Evolutionary conservation across 257 asterid species (phyloP).

Genomic region (Vinca minor): DNA sequence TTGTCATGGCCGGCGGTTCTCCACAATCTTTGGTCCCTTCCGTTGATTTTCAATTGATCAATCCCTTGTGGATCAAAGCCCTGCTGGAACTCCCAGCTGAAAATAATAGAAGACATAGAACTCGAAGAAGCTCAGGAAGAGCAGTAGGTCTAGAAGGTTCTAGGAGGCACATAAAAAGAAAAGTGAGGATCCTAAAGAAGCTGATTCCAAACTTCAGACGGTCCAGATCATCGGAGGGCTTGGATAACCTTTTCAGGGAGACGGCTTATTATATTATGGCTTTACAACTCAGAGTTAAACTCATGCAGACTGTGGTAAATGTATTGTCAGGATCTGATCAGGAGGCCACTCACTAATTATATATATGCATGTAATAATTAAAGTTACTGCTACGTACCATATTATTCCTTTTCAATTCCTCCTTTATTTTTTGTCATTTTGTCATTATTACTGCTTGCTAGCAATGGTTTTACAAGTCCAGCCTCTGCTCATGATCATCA

Average conservation of each 20-base stretch:
- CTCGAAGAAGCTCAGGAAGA: conserved; percentile 41
- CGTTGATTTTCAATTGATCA: conserved; percentile 17
- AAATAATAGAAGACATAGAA: conserved; percentile 6
- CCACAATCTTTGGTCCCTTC: conserved; percentile 1
- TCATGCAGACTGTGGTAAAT: conserved; percentile 50
- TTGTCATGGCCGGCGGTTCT: conserved; percentile 18
- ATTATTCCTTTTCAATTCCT: background rate
- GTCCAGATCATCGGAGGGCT: conserved; percentile 20
- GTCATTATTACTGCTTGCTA: no score
- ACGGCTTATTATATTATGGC: conserved; percentile 53
- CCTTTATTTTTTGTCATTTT: no score
- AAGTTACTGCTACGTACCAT: no score
- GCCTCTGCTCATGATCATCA: no score
- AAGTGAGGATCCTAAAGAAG: conserved; percentile 43
- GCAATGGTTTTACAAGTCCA: no score
- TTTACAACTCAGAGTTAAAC: conserved; percentile 40
- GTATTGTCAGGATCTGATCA: conserved; percentile 19
- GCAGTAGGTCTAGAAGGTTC: conserved; percentile 11
- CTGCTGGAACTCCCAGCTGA: background rate
- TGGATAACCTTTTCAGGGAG: conserved; percentile 43
- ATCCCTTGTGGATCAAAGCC: conserved; percentile 15
- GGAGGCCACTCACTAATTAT: background rate
- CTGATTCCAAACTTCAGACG: conserved; percentile 43
- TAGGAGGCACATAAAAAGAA: conserved; percentile 25
- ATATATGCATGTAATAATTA: no score